phyloP scores from a whole-genome alignment of 1,139 yeast species.

The Sugiyamaella pinicola region DNA sequence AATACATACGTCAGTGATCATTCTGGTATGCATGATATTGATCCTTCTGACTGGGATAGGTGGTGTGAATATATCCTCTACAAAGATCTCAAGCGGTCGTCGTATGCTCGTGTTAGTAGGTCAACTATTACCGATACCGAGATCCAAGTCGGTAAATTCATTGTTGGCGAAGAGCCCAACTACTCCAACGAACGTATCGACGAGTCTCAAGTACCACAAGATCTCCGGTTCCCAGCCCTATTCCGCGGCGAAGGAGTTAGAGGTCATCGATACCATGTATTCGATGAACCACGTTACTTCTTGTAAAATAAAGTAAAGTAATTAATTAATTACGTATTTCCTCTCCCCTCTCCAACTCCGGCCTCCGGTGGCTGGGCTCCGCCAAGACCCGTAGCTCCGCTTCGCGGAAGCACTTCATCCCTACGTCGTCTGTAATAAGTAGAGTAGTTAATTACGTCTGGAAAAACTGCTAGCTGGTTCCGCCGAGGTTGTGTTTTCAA shows the following conservation, averaged over 20 bases:
- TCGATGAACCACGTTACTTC: constrained; percentile 85
- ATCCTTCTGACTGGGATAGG: constrained; percentile 91
- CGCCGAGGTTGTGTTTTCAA: not conserved
- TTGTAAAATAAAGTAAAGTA: constrained; percentile 40
- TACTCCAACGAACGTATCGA: constrained; percentile 58
- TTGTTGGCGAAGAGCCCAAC: constrained; percentile 52
- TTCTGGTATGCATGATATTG: constrained; percentile 91
- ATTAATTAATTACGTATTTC: not conserved
- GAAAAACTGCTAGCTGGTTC: too few species aligned
- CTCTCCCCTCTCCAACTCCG: not conserved
- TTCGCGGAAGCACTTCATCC: constrained; percentile 3
- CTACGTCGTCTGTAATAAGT: too few species aligned
- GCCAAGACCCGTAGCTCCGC: constrained; percentile 2
- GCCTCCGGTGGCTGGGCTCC: constrained; percentile 3
- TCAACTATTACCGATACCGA: constrained; percentile 96
- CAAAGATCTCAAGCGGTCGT: constrained; percentile 83
- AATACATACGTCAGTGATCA: constrained; percentile 82
- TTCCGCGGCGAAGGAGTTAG: constrained; percentile 94
- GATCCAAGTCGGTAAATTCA: constrained; percentile 91
- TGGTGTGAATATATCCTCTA: constrained; percentile 97
- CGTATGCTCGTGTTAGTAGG: constrained; percentile 91
- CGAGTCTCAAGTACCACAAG: constrained; percentile 61
- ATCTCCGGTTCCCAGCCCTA: constrained; percentile 74
- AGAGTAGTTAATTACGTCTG: too few species aligned
- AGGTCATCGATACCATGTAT: constrained; percentile 91